Evolutionary conservation across 1,284 basidiomycete genomes (phyloP), one percentile per base, ranked within the genome.

Genomic region (Boletellus dicymbophilus): DNA sequence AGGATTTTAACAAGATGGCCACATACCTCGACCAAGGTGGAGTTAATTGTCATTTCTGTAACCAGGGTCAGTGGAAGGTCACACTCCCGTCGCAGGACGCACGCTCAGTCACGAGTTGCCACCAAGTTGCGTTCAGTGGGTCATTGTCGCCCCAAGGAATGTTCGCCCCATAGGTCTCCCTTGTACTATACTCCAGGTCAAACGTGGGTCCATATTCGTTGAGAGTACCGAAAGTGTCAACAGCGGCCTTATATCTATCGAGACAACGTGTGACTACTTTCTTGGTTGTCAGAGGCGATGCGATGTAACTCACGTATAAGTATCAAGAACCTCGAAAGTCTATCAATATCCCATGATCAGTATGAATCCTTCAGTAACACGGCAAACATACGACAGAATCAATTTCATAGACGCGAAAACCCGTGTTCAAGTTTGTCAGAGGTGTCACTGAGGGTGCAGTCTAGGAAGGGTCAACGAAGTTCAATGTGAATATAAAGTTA

Each of bases 41-140:
- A 63, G 54, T 90, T 73, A 5, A 67, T 63, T 56, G 78, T 73
- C 88, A 92, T 90, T 44, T 79, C 84, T 85, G 53, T 33, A 48
- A 42, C 10, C 15, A 36, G 9, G 37, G 30, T 53, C 33, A 50
- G 25, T 6, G 9, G 37, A 15, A 25, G 20, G 40, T 31, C 39
- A 20, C 27, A 16, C 21, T 20, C 13, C 25, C 12, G 6, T 44
- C n/a, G 6, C 7, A 37, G 13, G 40, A 71, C 72, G 53, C 51
- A 83, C 85, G 79, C 71, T 92, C 88, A 4, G 90, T 92, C 36
- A 92, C 81, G 23, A 70, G 77, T 58, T 90, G 88, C 88, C 89
- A 93, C 82, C 87, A 93, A 6, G 90, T 90, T 16, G 85, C 88
- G 58, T 93, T 93, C 49, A 93, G 67, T 0, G 90, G 89, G 53